Percentiles rank a stretch among this genome's conserved stretches.
These are phyloP conservation scores for Phaffia tasmanica DNA, from an alignment of 768 basidiomycete genomes.

Conservation along the genomic window DNA sequence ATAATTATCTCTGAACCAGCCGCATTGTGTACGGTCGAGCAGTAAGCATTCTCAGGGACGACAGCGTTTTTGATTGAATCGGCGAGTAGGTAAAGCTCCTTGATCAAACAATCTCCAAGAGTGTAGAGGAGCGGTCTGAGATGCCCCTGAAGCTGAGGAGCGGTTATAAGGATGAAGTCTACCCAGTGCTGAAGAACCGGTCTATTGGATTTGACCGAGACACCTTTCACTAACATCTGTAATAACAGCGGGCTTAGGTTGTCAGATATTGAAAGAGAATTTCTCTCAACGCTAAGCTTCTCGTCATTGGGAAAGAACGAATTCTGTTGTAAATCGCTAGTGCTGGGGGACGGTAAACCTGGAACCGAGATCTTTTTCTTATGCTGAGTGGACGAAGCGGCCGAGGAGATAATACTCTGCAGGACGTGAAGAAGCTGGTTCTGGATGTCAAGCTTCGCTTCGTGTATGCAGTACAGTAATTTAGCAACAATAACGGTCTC, in stretches of 20 bases:
- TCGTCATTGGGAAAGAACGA: not conserved
- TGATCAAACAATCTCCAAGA: slow-evolving; percentile 66
- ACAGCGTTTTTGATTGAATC: slow-evolving; percentile 45
- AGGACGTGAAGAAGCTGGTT: slow-evolving; percentile 86
- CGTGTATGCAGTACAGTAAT: slow-evolving; percentile 62
- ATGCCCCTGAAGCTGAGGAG: slow-evolving; percentile 69
- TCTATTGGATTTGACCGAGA: slow-evolving; percentile 56
- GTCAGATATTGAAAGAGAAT: slow-evolving; percentile 4
- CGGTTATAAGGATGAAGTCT: slow-evolving; percentile 84
- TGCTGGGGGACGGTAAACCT: too few relatives aligned
- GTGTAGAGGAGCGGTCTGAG: slow-evolving; percentile 58
- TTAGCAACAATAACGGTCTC: slow-evolving; percentile 64
- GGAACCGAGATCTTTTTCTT: not conserved
- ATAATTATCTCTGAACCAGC: slow-evolving; percentile 48
- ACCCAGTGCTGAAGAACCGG: slow-evolving; percentile 89
- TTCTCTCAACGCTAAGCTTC: not conserved
- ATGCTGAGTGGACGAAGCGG: not conserved
- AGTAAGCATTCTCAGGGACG: slow-evolving; percentile 24
- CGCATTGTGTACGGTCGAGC: slow-evolving; percentile 7
- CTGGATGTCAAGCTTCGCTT: slow-evolving; percentile 65
- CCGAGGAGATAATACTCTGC: slow-evolving; percentile 57
- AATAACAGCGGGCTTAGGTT: slow-evolving; percentile 47
- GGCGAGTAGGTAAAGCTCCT: slow-evolving; percentile 40
- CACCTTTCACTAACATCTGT: slow-evolving; percentile 69
- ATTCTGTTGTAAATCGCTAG: too few relatives aligned